phyloP scores from a whole-genome alignment of 306 rosid genomes.

The Cyamopsis tetragonoloba region DNA sequence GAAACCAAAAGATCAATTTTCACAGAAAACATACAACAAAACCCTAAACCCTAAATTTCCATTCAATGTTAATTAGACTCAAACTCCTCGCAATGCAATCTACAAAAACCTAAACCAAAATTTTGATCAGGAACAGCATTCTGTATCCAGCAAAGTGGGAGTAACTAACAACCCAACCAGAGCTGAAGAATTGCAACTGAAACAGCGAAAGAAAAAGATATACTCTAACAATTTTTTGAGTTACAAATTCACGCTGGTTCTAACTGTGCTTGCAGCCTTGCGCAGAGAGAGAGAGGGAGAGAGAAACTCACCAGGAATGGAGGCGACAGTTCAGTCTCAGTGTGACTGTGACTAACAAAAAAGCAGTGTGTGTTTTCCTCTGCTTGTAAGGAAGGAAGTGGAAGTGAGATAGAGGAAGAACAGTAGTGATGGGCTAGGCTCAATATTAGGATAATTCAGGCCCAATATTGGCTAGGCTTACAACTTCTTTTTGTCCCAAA shows the following conservation, averaged over 20 bases:
- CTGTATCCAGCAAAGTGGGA: not conserved
- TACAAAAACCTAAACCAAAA: not conserved
- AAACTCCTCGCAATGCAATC: not conserved
- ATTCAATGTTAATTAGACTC: not conserved
- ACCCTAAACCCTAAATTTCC: constrained; percentile 39
- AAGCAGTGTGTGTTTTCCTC: not conserved
- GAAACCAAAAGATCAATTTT: not conserved
- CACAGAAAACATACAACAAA: constrained; percentile 24
- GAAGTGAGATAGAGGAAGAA: not conserved
- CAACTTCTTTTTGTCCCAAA: no score
- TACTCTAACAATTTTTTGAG: not conserved
- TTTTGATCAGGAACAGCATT: not conserved
- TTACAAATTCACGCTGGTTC: not conserved
- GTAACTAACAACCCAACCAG: not conserved
- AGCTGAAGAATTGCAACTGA: not conserved
- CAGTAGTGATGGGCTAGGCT: no score
- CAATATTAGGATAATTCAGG: no score
- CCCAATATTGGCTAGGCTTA: no score
- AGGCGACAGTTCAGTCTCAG: not conserved
- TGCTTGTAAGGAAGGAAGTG: not conserved
- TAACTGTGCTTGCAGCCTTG: not conserved
- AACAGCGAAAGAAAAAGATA: not conserved
- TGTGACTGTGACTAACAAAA: not conserved
- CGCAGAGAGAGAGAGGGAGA: not conserved
- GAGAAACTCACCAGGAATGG: constrained; percentile 20